Percentiles rank a stretch among this genome's conserved stretches.
These are phyloP conservation scores for Chlamydomonas sp. DNA, from an alignment of 139 green algal genomes.

Conservation along the genomic window DNA sequence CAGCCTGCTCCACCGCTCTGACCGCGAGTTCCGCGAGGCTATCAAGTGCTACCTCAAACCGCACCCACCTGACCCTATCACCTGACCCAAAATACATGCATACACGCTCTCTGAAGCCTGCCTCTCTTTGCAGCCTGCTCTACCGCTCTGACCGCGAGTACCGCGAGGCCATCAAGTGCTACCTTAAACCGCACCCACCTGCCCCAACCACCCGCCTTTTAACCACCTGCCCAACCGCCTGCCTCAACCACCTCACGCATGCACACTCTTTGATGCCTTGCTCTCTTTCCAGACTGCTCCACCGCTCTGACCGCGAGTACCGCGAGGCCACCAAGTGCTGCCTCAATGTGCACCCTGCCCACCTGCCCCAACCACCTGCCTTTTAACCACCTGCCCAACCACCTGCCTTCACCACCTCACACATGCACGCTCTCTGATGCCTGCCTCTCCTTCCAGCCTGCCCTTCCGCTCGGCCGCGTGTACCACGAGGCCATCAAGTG, in stretches of 20 bases:
- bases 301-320: constrained; percentile 90
- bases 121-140: constrained; percentile 47
- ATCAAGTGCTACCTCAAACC: constrained; percentile 99
- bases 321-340: constrained; percentile 99
- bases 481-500: constrained; percentile 90
- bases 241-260: too few species aligned
- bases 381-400: too few species aligned
- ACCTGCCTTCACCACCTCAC: too few species aligned
- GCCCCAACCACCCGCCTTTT: too few species aligned
- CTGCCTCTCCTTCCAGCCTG: constrained; percentile 49
- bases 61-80: constrained; percentile 84
- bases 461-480: constrained; percentile 86
- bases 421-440: not conserved
- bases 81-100: too few species aligned
- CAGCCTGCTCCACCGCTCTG: too few species aligned
- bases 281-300: constrained; percentile 64
- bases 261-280: not conserved
- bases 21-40: constrained; percentile 90
- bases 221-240: too few species aligned
- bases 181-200: constrained; percentile 86
- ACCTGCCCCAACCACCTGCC: not conserved
- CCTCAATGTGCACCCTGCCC: constrained; percentile 87
- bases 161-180: constrained; percentile 96
- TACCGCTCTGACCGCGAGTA: constrained; percentile 90
- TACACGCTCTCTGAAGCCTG: not conserved